Evolutionary conservation across 1,284 basidiomycete genomes (phyloP).

Genomic region (Apiotrichum sp.): DNA sequence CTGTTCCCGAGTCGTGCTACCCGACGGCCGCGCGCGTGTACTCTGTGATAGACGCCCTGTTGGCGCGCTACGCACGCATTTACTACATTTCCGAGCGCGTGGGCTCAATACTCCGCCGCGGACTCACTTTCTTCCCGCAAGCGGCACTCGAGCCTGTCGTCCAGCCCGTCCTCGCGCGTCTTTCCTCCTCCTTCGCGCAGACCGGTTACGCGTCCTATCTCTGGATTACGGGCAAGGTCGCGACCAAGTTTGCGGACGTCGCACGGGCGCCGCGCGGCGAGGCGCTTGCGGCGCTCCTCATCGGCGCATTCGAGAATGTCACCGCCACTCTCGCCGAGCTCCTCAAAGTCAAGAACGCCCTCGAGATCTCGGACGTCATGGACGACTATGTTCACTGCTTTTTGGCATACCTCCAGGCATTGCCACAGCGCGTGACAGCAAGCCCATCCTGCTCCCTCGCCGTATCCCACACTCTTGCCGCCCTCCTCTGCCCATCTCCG

Average conservation of each 20-base stretch:
- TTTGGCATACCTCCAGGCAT: slow-evolving; percentile 58
- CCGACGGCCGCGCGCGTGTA: slow-evolving; percentile 76
- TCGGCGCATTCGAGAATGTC: slow-evolving; percentile 64
- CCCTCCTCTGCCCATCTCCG: slow-evolving; percentile 70
- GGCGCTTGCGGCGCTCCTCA: slow-evolving; percentile 50
- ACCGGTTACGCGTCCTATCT: slow-evolving; percentile 83
- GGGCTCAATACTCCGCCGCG: slow-evolving; percentile 81
- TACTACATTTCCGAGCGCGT: slow-evolving; percentile 76
- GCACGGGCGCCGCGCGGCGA: slow-evolving; percentile 49
- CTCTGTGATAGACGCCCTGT: slow-evolving; percentile 71
- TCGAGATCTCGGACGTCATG: slow-evolving; percentile 80
- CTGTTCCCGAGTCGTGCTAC: slow-evolving; percentile 71
- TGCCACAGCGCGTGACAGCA: slow-evolving; percentile 70
- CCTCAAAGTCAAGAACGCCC: slow-evolving; percentile 60
- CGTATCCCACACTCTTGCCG: slow-evolving; percentile 67
- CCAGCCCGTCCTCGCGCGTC: slow-evolving; percentile 64
- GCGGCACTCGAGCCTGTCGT: slow-evolving; percentile 61
- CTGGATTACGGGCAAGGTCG: slow-evolving; percentile 87
- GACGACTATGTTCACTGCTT: slow-evolving; percentile 91
- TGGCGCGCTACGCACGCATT: slow-evolving; percentile 71
- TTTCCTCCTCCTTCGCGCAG: slow-evolving; percentile 70
- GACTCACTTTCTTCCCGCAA: slow-evolving; percentile 71
- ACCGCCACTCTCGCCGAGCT: slow-evolving; percentile 64
- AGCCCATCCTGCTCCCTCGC: slow-evolving; percentile 68
- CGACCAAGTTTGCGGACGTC: slow-evolving; percentile 63